Evolutionary conservation across 805 yeast species (phyloP).

Genomic region (Kluyveromyces aestuarii): DNA sequence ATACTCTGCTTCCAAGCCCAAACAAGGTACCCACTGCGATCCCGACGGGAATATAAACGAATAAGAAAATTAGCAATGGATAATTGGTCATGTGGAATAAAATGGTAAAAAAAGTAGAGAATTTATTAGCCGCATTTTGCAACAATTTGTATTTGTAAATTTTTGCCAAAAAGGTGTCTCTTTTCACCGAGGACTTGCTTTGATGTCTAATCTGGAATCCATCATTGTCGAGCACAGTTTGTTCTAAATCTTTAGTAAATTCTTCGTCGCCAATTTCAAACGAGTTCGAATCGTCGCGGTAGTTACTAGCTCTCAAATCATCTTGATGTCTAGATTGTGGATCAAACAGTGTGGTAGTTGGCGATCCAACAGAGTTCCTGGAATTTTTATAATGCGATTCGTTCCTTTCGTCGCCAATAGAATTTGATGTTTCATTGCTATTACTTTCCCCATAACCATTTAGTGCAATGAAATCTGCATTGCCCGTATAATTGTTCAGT

Average conservation of each 20-base stretch:
- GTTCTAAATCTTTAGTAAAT: slow-evolving; percentile 8
- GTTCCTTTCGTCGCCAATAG: not conserved
- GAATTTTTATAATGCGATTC: not conserved
- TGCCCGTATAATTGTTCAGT: not conserved
- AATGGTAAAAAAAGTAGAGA: slow-evolving; percentile 21
- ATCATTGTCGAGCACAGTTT: slow-evolving; percentile 4
- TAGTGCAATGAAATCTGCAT: slow-evolving; percentile 19
- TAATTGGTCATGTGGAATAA: slow-evolving; percentile 49
- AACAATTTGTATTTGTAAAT: slow-evolving; percentile 27
- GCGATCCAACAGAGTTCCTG: slow-evolving; percentile 8
- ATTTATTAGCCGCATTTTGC: slow-evolving; percentile 15
- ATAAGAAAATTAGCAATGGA: slow-evolving; percentile 52
- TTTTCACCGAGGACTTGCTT: slow-evolving; percentile 11
- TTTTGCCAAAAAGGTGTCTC: slow-evolving; percentile 29
- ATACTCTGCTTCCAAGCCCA: slow-evolving; percentile 59
- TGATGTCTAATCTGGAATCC: slow-evolving; percentile 6
- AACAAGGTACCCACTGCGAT: slow-evolving; percentile 56
- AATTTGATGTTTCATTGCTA: slow-evolving; percentile 4
- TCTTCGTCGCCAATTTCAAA: slow-evolving; percentile 10
- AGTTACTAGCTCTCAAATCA: slow-evolving; percentile 1
- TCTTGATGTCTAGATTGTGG: slow-evolving; percentile 3
- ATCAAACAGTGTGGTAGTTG: slow-evolving; percentile 13
- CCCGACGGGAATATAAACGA: slow-evolving; percentile 46
- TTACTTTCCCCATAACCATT: slow-evolving; percentile 11
- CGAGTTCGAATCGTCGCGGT: slow-evolving; percentile 6